phyloP scores from a whole-genome alignment of 306 rosid genomes.

The Medicago truncatula region DNA sequence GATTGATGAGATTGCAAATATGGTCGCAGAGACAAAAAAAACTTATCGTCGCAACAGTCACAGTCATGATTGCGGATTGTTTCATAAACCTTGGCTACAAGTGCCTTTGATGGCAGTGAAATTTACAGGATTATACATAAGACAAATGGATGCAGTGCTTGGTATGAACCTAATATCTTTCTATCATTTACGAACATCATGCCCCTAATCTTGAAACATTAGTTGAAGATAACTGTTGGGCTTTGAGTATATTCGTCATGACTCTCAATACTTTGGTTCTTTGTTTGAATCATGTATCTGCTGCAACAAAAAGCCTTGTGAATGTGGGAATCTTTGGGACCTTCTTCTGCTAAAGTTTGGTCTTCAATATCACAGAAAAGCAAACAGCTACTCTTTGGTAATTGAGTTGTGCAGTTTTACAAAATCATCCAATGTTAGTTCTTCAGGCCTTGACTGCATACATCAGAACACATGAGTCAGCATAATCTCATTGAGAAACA shows the following conservation, averaged over 20 bases:
- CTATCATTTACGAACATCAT: conserved; percentile 11
- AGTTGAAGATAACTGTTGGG: conserved; percentile 29
- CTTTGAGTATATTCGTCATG: conserved; percentile 18
- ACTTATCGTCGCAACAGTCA: not conserved
- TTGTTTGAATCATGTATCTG: conserved; percentile 13
- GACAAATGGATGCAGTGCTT: conserved; percentile 11
- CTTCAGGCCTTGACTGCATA: conserved; percentile 84
- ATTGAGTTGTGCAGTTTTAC: conserved; percentile 74
- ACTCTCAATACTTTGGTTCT: conserved; percentile 10
- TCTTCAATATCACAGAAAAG: conserved; percentile 32
- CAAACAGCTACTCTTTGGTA: conserved; percentile 46
- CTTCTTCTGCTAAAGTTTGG: conserved; percentile 18
- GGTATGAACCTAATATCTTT: conserved; percentile 15
- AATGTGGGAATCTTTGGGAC: conserved; percentile 12
- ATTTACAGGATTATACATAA: conserved; percentile 28
- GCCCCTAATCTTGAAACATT: conserved; percentile 18
- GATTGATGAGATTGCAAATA: not conserved
- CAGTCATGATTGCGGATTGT: not conserved
- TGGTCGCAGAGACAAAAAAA: not conserved
- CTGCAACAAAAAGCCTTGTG: conserved; percentile 17
- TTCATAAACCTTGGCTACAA: not conserved
- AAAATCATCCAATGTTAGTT: conserved; percentile 74
- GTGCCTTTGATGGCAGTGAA: conserved; percentile 24
- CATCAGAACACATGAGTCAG: conserved; percentile 15
- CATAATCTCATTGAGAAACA: conserved; percentile 18